Base-by-base conservation (phyloP, 176 grass and related monocot species). In the Musa beccarii region DNA sequence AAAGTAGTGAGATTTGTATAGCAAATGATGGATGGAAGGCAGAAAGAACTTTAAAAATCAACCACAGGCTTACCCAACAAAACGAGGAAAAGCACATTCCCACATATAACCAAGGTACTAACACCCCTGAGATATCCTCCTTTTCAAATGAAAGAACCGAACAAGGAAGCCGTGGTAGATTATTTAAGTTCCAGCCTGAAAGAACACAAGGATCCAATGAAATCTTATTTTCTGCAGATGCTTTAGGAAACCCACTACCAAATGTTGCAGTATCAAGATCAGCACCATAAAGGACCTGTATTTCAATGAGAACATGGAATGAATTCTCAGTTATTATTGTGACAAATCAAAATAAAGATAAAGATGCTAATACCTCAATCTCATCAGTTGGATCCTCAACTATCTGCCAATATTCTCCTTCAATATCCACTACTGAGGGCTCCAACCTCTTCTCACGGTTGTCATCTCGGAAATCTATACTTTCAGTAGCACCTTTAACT, bases 1-100 rank as follows among this genome's bases (percentile, higher is more conserved):
- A 51, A 51, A 51, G 16, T 51, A 51, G 11, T 52, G 43, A 51
- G 17, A 51, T 6, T 43, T 43, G 5, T 43, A 11, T 12, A 51
- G 17, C 16, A 34, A 10, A 13, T 56, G 12, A 66, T 12, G 12
- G 25, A 13, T 15, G 14, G 74, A 56, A n/a, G 34, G 34, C 34
- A 43, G 66, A 89, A 81, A 59, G 10, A 85, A 65, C 50, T 34
- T 29, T 25, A 70, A 51, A 62, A 63, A 72, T 80, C 49, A 76
- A 71, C 16, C 76, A 34, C 68, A 79, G 34, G 59, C 86, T 83
- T 89, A 91, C 95, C 95, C 95, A 98, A 68, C 95, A 98, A 71
- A 98, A 98, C 59, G 95, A 98, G 67, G 95, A 98, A 85, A 98
- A 93, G 85, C 95, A 98, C 95, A 98, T 98, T 78, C 95, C 95